A percentile compares a stretch with the other conserved stretches of the same genome.
Evolutionary conservation across 2,329 filamentous ascomycete species (phyloP).

Genomic region (Botrytis hyacinthi): DNA sequence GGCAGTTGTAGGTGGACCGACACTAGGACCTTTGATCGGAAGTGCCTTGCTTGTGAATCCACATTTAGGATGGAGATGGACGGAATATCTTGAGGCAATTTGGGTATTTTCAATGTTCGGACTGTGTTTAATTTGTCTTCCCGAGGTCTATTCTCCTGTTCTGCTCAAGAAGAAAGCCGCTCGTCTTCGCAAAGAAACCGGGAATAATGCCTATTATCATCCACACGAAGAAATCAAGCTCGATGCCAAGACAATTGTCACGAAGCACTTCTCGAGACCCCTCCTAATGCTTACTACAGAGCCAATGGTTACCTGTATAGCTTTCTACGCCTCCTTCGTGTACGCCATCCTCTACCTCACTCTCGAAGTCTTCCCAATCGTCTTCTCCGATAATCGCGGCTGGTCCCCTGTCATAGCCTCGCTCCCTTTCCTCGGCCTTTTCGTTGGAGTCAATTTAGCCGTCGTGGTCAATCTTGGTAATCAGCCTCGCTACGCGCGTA

Average conservation of each 20-base stretch:
- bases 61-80: constrained; percentile 42
- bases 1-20: constrained; percentile 22
- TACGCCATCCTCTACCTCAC: constrained; percentile 70
- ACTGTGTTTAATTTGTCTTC: constrained; percentile 42
- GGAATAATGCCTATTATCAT: constrained; percentile 31
- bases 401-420: constrained; percentile 61
- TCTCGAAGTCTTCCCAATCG: constrained; percentile 56
- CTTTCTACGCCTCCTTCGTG: constrained; percentile 67
- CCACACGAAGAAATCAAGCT: constrained; percentile 34
- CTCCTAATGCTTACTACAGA: constrained; percentile 54
- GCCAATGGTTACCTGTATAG: constrained; percentile 62
- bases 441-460: constrained; percentile 46
- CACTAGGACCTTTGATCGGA: constrained; percentile 40
- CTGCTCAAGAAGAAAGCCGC: constrained; percentile 42
- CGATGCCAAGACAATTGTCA: constrained; percentile 33
- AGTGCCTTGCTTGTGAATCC: constrained; percentile 38
- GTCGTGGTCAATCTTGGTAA: constrained; percentile 48
- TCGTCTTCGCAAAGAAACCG: constrained; percentile 39
- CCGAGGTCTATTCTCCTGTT: constrained; percentile 48
- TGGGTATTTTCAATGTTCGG: constrained; percentile 45
- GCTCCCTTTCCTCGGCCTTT: constrained; percentile 55
- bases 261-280: constrained; percentile 37
- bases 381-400: constrained; percentile 60
- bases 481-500: constrained; percentile 33
- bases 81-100: constrained; percentile 42